Percentiles rank a stretch among this genome's conserved stretches.
Evolutionary conservation across 805 yeast species (phyloP).

Genomic region (Grigorovia humatica): DNA sequence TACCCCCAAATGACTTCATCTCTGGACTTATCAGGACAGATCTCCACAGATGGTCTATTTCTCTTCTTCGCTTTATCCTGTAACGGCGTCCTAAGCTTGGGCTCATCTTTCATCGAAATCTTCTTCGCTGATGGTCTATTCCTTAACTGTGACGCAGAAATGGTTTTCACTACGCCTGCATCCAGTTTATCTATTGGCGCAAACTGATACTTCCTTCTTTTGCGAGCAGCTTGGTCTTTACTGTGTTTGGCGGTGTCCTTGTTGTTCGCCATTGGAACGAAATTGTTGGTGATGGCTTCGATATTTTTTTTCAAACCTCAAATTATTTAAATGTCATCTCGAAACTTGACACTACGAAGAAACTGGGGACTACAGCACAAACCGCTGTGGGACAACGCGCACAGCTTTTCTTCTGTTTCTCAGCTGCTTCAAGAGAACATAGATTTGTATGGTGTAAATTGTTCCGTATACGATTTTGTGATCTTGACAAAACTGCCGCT

Average conservation of each 20-base stretch:
- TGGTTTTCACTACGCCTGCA: constrained; percentile 16
- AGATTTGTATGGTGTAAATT: constrained; percentile 9
- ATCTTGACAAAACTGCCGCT: constrained; percentile 9
- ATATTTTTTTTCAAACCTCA: not conserved
- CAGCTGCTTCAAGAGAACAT: constrained; percentile 2
- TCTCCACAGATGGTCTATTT: not conserved
- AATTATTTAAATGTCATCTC: not conserved
- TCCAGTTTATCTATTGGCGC: constrained; percentile 21
- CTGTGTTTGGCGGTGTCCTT: not conserved
- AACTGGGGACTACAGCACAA: not conserved
- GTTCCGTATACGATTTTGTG: constrained; percentile 2
- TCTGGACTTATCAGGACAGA: not conserved
- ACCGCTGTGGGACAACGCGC: too few relatives aligned
- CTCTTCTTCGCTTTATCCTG: not conserved
- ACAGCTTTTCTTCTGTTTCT: too few relatives aligned
- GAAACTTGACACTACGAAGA: not conserved
- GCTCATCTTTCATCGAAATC: not conserved
- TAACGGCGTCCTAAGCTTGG: not conserved
- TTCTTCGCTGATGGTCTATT: constrained; percentile 9
- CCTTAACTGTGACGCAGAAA: constrained; percentile 24
- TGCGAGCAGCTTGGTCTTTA: constrained; percentile 1
- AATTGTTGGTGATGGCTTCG: not conserved
- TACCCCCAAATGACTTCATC: constrained; percentile 28
- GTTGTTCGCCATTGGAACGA: not conserved
- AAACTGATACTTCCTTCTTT: constrained; percentile 18